These are phyloP conservation scores for Salix viminalis DNA, from an alignment of 345 rosid genomes.

Conservation along the genomic window DNA sequence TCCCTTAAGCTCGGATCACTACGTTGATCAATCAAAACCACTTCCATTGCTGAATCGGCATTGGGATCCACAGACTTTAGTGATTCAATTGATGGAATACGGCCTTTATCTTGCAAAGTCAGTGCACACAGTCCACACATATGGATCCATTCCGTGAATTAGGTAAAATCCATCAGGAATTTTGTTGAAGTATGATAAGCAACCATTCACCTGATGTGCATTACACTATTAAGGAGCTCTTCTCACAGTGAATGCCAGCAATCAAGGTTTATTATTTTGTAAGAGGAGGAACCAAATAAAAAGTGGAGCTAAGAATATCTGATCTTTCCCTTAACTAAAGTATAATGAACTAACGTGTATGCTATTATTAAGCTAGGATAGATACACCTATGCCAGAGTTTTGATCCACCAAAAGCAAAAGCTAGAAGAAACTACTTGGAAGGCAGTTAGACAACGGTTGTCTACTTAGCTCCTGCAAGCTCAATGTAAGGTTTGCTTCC, in stretches of 20 bases:
- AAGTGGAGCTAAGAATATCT: too few species aligned
- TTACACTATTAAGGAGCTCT: slow-evolving; percentile 16
- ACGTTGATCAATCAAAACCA: slow-evolving; percentile 66
- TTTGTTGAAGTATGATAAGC: slow-evolving; percentile 85
- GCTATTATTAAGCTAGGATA: background rate
- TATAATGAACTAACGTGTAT: background rate
- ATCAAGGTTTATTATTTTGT: background rate
- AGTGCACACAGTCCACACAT: slow-evolving; percentile 84
- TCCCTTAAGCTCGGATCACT: slow-evolving; percentile 83
- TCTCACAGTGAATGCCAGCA: slow-evolving; percentile 5
- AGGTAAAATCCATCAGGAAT: slow-evolving; percentile 96
- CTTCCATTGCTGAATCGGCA: slow-evolving; percentile 62
- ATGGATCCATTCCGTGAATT: slow-evolving; percentile 85
- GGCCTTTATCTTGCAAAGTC: slow-evolving; percentile 80
- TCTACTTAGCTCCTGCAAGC: background rate
- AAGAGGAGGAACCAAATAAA: background rate
- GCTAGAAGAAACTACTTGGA: background rate
- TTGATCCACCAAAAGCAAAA: background rate
- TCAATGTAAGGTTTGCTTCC: background rate
- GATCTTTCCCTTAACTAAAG: background rate
- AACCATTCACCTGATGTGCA: slow-evolving; percentile 80
- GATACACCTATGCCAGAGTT: background rate
- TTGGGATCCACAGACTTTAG: slow-evolving; percentile 70
- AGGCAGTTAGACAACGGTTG: background rate
- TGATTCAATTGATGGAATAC: slow-evolving; percentile 85